Conservation (phyloP, 192 early-diverging fungal genomes). For the Coemansia asiatica region DNA sequence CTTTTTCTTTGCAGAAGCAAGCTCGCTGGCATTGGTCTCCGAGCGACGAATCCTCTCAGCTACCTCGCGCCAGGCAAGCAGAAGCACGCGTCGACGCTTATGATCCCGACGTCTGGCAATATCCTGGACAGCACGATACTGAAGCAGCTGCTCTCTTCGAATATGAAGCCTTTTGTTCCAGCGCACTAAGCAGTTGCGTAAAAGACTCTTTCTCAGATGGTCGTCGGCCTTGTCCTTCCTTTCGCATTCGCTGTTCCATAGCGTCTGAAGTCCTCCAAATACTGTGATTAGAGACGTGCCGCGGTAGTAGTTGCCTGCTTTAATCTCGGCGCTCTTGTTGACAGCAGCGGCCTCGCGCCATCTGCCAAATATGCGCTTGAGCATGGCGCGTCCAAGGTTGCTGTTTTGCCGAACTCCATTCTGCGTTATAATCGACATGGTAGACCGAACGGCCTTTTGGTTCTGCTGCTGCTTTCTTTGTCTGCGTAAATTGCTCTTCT, state of each 20-base stretch:
- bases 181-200: not conserved
- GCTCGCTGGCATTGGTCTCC: conserved; percentile 6
- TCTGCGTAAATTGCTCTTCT: not conserved
- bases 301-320: not conserved
- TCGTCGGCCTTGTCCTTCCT: conserved; percentile 15
- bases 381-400: not conserved
- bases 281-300: not conserved
- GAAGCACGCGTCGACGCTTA: conserved; percentile 25
- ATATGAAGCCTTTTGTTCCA: conserved; percentile 9
- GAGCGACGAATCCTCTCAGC: conserved; percentile 6
- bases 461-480: not conserved
- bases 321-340: not conserved
- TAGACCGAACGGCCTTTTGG: not conserved
- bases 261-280: not conserved
- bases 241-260: not conserved
- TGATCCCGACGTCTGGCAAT: conserved; percentile 23
- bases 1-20: not conserved
- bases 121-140: conserved; percentile 35
- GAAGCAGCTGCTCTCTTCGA: conserved; percentile 17
- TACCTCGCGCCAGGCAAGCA: conserved; percentile 36
- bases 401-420: not conserved
- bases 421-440: not conserved
- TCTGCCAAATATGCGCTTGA: not conserved
- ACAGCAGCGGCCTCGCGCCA: not conserved
- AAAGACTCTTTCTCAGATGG: conserved; percentile 1